Evolutionary conservation across 768 basidiomycete species (phyloP).

Genomic region (Amanita rubescens): DNA sequence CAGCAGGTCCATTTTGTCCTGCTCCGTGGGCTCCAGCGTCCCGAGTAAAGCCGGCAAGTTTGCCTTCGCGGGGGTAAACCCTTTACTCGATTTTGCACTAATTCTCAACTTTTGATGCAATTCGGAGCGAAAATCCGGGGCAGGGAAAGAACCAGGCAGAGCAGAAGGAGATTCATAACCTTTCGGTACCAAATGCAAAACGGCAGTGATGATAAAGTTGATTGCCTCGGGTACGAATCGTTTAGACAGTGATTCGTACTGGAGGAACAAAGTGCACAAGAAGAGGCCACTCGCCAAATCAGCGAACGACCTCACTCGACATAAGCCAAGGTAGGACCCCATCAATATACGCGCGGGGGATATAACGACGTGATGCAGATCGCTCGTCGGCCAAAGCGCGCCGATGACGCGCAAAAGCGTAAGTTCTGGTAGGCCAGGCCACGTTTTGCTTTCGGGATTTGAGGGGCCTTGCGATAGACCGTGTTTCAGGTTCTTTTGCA

Average conservation of each 20-base stretch:
- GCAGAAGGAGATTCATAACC: conserved; percentile 33
- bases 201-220: conserved; percentile 68
- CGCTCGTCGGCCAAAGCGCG: conserved; percentile 87
- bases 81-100: conserved; percentile 34
- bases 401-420: conserved; percentile 75
- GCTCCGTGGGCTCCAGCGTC: conserved; percentile 34
- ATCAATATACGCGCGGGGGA: conserved; percentile 84
- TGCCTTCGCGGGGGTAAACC: conserved; percentile 34
- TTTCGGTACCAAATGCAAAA: conserved; percentile 71
- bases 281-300: conserved; percentile 87
- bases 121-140: conserved; percentile 59
- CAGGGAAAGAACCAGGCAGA: conserved; percentile 65
- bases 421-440: conserved; percentile 83
- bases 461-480: conserved; percentile 69
- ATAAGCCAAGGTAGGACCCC: conserved; percentile 84
- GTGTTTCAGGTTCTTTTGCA: conserved; percentile 90
- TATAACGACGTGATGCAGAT: conserved; percentile 84
- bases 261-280: conserved; percentile 74
- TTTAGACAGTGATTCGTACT: conserved; percentile 82
- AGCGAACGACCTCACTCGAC: conserved; percentile 62
- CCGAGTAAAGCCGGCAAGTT: conserved; percentile 39
- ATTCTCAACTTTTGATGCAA: conserved; percentile 31
- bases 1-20: conserved; percentile 69
- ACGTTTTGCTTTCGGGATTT: conserved; percentile 63
- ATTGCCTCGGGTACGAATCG: conserved; percentile 84